Evolutionary conservation across 2,329 filamentous ascomycete genomes (phyloP).

Genomic region (Cladosporium sp.): DNA sequence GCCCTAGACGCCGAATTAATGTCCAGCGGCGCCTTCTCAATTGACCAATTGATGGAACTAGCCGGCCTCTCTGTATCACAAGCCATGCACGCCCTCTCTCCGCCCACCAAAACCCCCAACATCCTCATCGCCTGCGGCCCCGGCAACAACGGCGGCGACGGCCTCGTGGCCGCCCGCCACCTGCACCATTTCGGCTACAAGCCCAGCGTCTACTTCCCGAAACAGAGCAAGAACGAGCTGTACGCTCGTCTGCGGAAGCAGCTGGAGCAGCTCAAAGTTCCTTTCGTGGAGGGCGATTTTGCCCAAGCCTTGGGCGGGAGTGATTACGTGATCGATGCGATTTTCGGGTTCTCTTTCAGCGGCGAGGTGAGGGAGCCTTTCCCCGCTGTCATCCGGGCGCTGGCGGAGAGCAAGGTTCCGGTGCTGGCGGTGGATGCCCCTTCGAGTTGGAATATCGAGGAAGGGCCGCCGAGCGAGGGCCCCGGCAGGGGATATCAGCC

Average conservation of each 20-base stretch:
- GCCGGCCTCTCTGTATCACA: conserved; percentile 91
- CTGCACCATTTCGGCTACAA: conserved; percentile 88
- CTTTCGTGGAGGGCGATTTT: conserved; percentile 81
- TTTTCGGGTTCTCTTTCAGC: conserved; percentile 93
- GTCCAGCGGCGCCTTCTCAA: conserved; percentile 79
- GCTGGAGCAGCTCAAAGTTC: conserved; percentile 74
- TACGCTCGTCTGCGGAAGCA: conserved; percentile 86
- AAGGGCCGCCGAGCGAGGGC: conserved; percentile 72
- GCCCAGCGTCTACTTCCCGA: conserved; percentile 88
- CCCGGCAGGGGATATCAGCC: conserved; percentile 80
- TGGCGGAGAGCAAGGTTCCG: conserved; percentile 69
- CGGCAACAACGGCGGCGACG: conserved; percentile 77
- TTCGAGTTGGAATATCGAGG: conserved; percentile 90
- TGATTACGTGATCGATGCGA: conserved; percentile 84
- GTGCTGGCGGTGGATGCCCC: conserved; percentile 90
- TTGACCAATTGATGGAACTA: conserved; percentile 97
- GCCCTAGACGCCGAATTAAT: conserved; percentile 93
- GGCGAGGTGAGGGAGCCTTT: conserved; percentile 94
- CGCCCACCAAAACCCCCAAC: conserved; percentile 63
- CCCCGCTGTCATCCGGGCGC: conserved; percentile 69
- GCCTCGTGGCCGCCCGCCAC: conserved; percentile 89
- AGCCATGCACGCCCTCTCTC: conserved; percentile 83
- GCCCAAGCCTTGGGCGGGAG: conserved; percentile 58
- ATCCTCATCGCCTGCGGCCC: conserved; percentile 91
- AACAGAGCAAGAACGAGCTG: conserved; percentile 82